Percentiles rank a stretch among this genome's conserved stretches.
Evolutionary conservation across 2,329 filamentous ascomycete genomes (phyloP).

Genomic region (Diplodia mutila): DNA sequence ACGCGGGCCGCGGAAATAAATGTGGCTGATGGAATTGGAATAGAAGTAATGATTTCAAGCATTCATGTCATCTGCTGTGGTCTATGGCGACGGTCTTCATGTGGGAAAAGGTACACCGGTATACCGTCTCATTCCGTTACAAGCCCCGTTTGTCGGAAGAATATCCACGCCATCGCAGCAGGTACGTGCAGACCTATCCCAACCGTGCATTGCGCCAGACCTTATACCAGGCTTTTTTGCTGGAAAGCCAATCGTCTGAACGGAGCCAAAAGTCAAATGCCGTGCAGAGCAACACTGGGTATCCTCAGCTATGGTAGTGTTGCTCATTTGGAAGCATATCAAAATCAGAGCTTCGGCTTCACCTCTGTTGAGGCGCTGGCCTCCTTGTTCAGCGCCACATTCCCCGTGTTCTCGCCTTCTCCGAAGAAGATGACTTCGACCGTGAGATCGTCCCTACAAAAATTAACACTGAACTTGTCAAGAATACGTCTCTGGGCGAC

Average conservation of each 20-base stretch:
- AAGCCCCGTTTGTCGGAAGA: not conserved
- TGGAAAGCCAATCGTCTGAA: not conserved
- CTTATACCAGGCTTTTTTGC: slow-evolving; percentile 6
- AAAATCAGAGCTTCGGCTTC: slow-evolving; percentile 24
- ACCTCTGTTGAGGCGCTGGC: slow-evolving; percentile 64
- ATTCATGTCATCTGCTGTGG: not conserved
- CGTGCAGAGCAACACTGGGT: slow-evolving; percentile 19
- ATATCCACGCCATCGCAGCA: not conserved
- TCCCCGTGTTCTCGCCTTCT: slow-evolving; percentile 73
- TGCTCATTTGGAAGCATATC: not conserved
- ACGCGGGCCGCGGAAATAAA: not conserved
- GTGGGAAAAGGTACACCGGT: not conserved
- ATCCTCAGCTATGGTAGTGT: slow-evolving; percentile 18
- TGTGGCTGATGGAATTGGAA: not conserved
- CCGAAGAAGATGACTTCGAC: slow-evolving; percentile 99
- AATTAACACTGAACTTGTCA: slow-evolving; percentile 29
- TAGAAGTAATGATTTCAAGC: not conserved
- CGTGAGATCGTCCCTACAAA: slow-evolving; percentile 82
- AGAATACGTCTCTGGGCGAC: not conserved
- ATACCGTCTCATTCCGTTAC: not conserved
- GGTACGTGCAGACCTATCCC: not conserved
- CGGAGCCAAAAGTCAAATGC: not conserved
- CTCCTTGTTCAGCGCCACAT: slow-evolving; percentile 82
- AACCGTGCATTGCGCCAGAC: not conserved
- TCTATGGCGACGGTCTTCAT: not conserved